Evolutionary conservation across 2,329 filamentous ascomycete genomes (phyloP), one percentile per base, ranked within the genome.

Genomic region (Colletotrichum cereale): DNA sequence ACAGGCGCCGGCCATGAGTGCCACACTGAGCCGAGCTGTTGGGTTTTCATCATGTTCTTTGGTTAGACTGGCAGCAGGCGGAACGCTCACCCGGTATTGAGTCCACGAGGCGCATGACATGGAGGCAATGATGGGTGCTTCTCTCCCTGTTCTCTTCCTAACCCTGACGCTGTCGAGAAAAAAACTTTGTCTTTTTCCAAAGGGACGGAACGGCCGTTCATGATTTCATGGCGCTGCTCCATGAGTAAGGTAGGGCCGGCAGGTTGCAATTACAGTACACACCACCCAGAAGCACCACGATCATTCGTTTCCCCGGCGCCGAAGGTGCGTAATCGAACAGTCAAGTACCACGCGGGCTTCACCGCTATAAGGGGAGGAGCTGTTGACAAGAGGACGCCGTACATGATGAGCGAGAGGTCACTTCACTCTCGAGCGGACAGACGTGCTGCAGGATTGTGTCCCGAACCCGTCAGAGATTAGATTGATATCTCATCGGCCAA

Each of bases 1-100:
- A 67, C 52, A 68, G 64, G 65, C 57, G 65, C 31, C 58, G 53
- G 65, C 58, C 65, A 71, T 42, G 50, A 38, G 58, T 60, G 57
- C 65, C 47, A 52, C 42, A 36, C 47, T 16, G 68, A 67, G 64
- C 68, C 68, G 47, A 29, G 57, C 65, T 55, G 68, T 40, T 68
- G 68, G 68, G 65, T 50, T 57, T 50, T 52, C 34, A 52, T 34
- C 8, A 38, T 61, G 36, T 47, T 47, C 66, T 58, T 44, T 31
- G 61, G 44, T 24, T 62, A 52, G 56, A 21, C 36, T 38, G 47
- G 21, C 26, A 44, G 31, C 36, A 42, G 47, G 24, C 36, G 57
- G 47, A 16, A 24, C 24, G 24, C 36, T 62, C 42, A 52, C 47
- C 60, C 31, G 47, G 34, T 18, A 5, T 48, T 26, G 66, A n/a